Evolutionary conservation across 1,284 basidiomycete species (phyloP), one percentile per base, ranked within the genome.

Genomic region (Pterulicium gracile): DNA sequence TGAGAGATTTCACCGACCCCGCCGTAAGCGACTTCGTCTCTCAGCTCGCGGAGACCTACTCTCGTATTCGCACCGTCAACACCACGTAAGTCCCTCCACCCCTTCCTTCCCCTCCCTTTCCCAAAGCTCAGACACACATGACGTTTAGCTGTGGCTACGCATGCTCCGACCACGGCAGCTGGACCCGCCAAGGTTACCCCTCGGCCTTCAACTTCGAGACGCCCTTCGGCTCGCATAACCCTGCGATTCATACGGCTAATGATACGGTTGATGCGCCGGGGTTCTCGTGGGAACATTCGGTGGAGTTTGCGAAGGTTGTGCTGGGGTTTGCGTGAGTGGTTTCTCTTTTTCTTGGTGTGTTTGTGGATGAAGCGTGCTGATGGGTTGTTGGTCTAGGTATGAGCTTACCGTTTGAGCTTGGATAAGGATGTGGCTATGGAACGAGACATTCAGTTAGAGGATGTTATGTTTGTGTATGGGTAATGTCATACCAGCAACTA

Each of bases 101-200:
- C 1, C 67, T 83, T 72, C 20, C 55, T 58, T 5, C 56, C 27
- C 27, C 7, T 10, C 27, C 27, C 27, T 32, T 32, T 32, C 27
- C n/a, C n/a, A 22, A 17, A 13, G 10, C 27, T 32, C 27, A 32
- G 10, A 10, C n/a, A 32, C 27, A 7, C 7, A 10, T n/a, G 27
- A 7, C n/a, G 7, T n/a, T 10, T n/a, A 32, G 27, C n/a, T 32
- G 27, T n/a, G 27, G 27, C 10, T 32, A 32, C n/a, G 27, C 27
- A 7, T 41, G 39, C 39, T 15, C n/a, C 18, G 39, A 41, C 39
- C 39, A 41, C 18, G 39, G 10, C 18, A 15, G n/a, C 13, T 41
- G 39, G 39, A 15, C 13, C 19, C 7, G 18, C 7, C 13, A 41
- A 20, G 39, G 39, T 17, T 41, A 41, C 19, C 39, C 39, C 7